These are phyloP conservation scores for Passiflora organensis DNA, from an alignment of 345 rosid genomes.

Conservation along the genomic window DNA sequence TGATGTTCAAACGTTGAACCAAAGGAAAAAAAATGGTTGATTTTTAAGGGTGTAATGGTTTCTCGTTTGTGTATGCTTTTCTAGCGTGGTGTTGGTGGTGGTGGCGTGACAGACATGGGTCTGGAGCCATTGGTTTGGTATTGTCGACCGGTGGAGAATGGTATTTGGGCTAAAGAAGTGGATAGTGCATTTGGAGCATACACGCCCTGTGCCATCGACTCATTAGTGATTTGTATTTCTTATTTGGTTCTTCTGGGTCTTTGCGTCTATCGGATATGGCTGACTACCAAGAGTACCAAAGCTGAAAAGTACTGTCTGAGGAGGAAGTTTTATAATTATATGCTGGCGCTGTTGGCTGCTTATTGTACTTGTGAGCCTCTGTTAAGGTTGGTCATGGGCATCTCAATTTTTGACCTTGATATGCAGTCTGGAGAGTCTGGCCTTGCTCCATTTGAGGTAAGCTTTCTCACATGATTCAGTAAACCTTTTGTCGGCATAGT, in stretches of 20 bases:
- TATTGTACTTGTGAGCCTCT: constrained; percentile 22
- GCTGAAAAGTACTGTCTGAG: constrained; percentile 20
- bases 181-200: constrained; percentile 27
- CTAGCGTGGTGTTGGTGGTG: not conserved
- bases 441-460: constrained; percentile 28
- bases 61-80: not conserved
- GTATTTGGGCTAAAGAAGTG: constrained; percentile 24
- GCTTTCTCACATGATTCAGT: not conserved
- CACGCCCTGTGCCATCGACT: constrained; percentile 29
- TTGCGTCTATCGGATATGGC: constrained; percentile 26
- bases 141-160: constrained; percentile 24
- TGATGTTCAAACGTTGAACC: not conserved
- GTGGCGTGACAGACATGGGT: constrained; percentile 9
- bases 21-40: not conserved
- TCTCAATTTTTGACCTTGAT: constrained; percentile 27
- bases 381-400: constrained; percentile 17
- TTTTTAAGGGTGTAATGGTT: not conserved
- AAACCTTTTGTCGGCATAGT: not conserved
- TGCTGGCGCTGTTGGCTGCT: constrained; percentile 22
- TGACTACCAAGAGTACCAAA: constrained; percentile 14
- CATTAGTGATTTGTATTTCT: constrained; percentile 27
- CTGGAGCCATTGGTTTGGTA: constrained; percentile 22
- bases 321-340: constrained; percentile 19
- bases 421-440: constrained; percentile 10
- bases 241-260: constrained; percentile 27